Percentiles rank a stretch among this genome's conserved stretches.
phyloP scores from a whole-genome alignment of 257 asterid genomes.

The Jasminum sambac region DNA sequence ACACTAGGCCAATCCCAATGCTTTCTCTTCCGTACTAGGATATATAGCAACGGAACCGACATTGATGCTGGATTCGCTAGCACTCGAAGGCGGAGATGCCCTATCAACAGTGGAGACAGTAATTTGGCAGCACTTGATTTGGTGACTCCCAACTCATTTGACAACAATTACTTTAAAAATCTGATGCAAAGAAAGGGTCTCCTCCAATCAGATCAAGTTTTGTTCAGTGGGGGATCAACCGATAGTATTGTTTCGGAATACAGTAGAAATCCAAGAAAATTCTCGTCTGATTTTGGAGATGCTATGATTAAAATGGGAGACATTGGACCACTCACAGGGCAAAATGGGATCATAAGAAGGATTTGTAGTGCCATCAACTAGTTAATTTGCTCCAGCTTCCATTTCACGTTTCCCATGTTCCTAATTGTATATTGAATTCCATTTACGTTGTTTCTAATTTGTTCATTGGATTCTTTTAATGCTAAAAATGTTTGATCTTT shows the following conservation, averaged over 20 bases:
- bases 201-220: slow-evolving; percentile 19
- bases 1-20: slow-evolving; percentile 17
- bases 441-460: not conserved
- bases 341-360: slow-evolving; percentile 21
- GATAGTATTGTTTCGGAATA: slow-evolving; percentile 15
- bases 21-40: slow-evolving; percentile 8
- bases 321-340: slow-evolving; percentile 15
- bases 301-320: slow-evolving; percentile 22
- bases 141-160: slow-evolving; percentile 27
- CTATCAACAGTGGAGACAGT: slow-evolving; percentile 3
- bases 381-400: not conserved
- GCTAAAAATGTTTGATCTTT: not conserved
- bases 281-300: not conserved
- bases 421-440: not conserved
- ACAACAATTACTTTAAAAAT: slow-evolving; percentile 22
- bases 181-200: slow-evolving; percentile 19
- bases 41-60: slow-evolving; percentile 14
- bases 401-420: not conserved
- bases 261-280: slow-evolving; percentile 3
- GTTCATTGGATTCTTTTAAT: not conserved
- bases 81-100: slow-evolving; percentile 11
- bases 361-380: slow-evolving; percentile 15
- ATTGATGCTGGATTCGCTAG: slow-evolving; percentile 13
- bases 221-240: slow-evolving; percentile 1
- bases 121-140: slow-evolving; percentile 25